phyloP scores from a whole-genome alignment of 306 rosid species.

The Senna siamea region DNA sequence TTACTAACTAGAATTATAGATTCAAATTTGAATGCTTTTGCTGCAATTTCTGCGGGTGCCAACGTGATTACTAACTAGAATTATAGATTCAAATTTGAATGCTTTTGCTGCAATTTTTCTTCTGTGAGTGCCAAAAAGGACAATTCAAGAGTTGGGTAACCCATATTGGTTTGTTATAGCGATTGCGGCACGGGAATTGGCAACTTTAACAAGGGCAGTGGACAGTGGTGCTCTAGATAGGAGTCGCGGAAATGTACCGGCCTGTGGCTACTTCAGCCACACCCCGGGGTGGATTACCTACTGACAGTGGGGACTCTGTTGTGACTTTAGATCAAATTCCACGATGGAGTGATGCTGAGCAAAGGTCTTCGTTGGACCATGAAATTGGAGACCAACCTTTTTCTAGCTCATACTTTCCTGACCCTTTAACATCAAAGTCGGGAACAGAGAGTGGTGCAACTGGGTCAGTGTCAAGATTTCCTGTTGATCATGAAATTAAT shows the following conservation, averaged over 20 bases:
- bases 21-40: neutral
- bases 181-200: slow-evolving; percentile 28
- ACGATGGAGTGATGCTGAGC: slow-evolving; percentile 89
- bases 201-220: too few species aligned
- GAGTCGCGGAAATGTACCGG: slow-evolving; percentile 67
- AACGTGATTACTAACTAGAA: neutral
- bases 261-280: slow-evolving; percentile 75
- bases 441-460: slow-evolving; percentile 52
- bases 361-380: slow-evolving; percentile 60
- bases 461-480: slow-evolving; percentile 75
- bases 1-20: slow-evolving; percentile 12
- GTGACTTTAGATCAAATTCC: slow-evolving; percentile 95
- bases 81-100: neutral
- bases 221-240: slow-evolving; percentile 40
- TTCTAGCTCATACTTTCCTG: slow-evolving; percentile 69
- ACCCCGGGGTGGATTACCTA: slow-evolving; percentile 69
- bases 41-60: too few species aligned
- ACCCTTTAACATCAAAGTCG: slow-evolving; percentile 70
- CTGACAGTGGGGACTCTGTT: slow-evolving; percentile 68
- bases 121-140: slow-evolving; percentile 1
- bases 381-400: slow-evolving; percentile 70
- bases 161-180: slow-evolving; percentile 26
- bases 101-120: slow-evolving; percentile 9
- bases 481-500: slow-evolving; percentile 82
- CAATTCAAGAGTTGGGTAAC: slow-evolving; percentile 31